Percentiles rank a stretch among this genome's conserved stretches.
Evolutionary conservation across 306 rosid species (phyloP).

Genomic region (Sphenostylis stenocarpa): DNA sequence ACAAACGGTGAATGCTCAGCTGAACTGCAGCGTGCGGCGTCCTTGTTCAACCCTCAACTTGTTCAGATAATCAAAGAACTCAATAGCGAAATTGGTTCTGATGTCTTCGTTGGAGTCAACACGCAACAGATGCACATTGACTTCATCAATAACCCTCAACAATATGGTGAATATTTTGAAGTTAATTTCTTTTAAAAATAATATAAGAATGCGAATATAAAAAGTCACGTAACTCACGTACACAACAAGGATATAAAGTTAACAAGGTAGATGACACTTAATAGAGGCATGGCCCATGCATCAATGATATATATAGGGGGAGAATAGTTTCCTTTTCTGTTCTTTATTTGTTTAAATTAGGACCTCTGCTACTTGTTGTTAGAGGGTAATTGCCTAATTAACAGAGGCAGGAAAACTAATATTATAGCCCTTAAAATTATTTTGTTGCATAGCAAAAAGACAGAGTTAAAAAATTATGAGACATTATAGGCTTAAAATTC

Average conservation of each 20-base stretch:
- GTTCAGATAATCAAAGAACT: conserved; percentile 45
- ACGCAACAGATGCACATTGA: conserved; percentile 43
- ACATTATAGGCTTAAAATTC: not conserved
- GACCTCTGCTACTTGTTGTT: not conserved
- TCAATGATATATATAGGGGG: not conserved
- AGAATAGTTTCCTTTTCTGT: not conserved
- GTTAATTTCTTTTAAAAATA: no score
- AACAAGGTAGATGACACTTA: not conserved
- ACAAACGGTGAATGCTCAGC: conserved; percentile 50
- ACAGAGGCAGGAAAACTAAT: not conserved
- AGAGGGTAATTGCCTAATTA: no score
- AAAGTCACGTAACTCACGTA: not conserved
- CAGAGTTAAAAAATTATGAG: not conserved
- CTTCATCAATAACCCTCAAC: conserved; percentile 48
- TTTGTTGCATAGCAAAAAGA: not conserved
- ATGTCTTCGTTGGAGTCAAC: conserved; percentile 64
- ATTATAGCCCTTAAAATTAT: not conserved
- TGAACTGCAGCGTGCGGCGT: conserved; percentile 61
- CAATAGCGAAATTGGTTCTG: conserved; percentile 52
- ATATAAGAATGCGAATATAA: not conserved
- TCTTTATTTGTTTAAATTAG: not conserved
- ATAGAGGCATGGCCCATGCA: not conserved
- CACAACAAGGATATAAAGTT: not conserved
- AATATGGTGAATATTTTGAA: conserved; percentile 46
- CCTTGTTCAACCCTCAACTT: conserved; percentile 69